These are phyloP conservation scores for Lactarius akahatsu DNA, from an alignment of 768 basidiomycete species.

Conservation along the genomic window DNA sequence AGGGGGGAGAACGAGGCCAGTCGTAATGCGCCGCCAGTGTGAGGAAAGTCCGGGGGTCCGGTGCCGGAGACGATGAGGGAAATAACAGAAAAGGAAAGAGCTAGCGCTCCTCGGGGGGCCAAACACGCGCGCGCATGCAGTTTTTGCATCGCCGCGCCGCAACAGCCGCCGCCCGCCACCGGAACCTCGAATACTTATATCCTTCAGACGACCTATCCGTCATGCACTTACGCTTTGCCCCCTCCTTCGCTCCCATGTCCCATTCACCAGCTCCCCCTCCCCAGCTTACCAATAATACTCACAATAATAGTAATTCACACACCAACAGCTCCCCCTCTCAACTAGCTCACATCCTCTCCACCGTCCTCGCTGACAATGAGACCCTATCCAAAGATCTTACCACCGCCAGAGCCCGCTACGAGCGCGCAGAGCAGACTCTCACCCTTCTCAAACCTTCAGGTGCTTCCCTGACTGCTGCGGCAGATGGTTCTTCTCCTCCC, in stretches of 20 bases:
- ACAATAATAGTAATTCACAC: slow-evolving; percentile 13
- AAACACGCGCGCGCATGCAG: slow-evolving; percentile 27
- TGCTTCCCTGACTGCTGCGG: slow-evolving; percentile 9
- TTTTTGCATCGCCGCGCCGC: slow-evolving; percentile 28
- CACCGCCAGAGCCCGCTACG: slow-evolving; percentile 22
- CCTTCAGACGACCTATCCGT: slow-evolving; percentile 24
- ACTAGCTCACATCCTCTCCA: slow-evolving; percentile 29
- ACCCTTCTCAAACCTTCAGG: slow-evolving; percentile 20
- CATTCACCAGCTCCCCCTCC: slow-evolving; percentile 28
- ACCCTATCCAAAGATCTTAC: slow-evolving; percentile 26
- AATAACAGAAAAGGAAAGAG: slow-evolving; percentile 24
- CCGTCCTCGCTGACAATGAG: slow-evolving; percentile 30
- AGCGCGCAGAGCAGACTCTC: slow-evolving; percentile 28
- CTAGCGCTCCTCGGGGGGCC: slow-evolving; percentile 29
- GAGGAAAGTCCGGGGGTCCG: slow-evolving; percentile 20
- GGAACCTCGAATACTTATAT: slow-evolving; percentile 30
- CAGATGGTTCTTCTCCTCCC: slow-evolving; percentile 16
- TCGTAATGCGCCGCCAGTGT: slow-evolving; percentile 5
- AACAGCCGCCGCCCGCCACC: slow-evolving; percentile 30
- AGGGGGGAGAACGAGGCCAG: not conserved
- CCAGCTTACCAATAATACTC: slow-evolving; percentile 18
- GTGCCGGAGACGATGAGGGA: slow-evolving; percentile 11
- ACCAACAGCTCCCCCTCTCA: slow-evolving; percentile 25
- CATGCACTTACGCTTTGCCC: slow-evolving; percentile 26
- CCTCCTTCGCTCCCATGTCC: slow-evolving; percentile 28